Evolutionary conservation across 768 basidiomycete genomes (phyloP).

Genomic region (Mycena polygramma): DNA sequence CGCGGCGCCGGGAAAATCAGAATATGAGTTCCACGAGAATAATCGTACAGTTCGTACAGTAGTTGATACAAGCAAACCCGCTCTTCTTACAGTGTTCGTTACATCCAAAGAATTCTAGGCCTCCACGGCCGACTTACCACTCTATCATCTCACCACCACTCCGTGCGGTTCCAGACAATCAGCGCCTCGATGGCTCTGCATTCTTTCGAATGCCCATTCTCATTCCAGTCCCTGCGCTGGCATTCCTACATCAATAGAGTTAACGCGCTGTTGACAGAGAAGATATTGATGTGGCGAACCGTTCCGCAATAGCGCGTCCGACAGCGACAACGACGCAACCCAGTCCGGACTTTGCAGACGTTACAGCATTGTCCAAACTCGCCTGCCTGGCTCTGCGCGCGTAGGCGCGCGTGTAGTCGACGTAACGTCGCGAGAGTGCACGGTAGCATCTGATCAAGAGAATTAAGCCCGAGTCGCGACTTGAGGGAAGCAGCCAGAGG

Average conservation of each 20-base stretch:
- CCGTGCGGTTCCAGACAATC: constrained; percentile 30
- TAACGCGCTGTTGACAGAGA: neutral
- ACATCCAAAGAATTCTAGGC: too few species aligned
- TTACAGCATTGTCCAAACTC: constrained; percentile 26
- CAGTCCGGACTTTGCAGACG: constrained; percentile 12
- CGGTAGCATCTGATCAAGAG: constrained; percentile 10
- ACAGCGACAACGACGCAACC: constrained; percentile 17
- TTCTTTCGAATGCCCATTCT: constrained; percentile 22
- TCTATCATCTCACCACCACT: constrained; percentile 29
- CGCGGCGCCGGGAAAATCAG: too few species aligned
- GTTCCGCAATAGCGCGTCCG: constrained; percentile 28
- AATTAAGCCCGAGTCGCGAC: neutral
- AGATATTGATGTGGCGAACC: neutral
- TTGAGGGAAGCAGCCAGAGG: neutral
- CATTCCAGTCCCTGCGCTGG: constrained; percentile 30
- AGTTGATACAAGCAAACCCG: too few species aligned
- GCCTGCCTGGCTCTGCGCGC: constrained; percentile 19
- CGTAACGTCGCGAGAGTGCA: constrained; percentile 21
- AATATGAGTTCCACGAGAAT: too few species aligned
- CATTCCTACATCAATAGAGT: constrained; percentile 11
- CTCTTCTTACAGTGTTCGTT: too few species aligned
- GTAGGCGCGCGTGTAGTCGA: constrained; percentile 11
- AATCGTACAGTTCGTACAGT: too few species aligned
- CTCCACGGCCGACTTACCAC: too few species aligned
- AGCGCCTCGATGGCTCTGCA: constrained; percentile 19